Base-by-base conservation (phyloP, 225 moss, liverwort and hornwort genomes). In the Sphagnum contortum region DNA sequence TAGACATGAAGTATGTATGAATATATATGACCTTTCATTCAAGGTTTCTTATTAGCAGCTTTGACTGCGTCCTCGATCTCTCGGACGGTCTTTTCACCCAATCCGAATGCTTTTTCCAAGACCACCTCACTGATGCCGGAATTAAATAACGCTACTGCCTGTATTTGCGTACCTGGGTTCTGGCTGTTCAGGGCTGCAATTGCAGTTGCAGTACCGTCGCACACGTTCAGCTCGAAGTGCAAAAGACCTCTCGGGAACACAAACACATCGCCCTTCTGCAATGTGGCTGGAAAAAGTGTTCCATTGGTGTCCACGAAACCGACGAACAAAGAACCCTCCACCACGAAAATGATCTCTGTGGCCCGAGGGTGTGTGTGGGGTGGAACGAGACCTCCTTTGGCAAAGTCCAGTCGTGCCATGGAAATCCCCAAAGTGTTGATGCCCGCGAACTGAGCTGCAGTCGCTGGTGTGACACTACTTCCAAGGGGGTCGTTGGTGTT, bases 141-240 rank as follows among this genome's bases (percentile, higher is more conserved):
- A 9, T 8, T 64, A 14, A 65, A 65, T 59, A 65, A 51, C 2
- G 45, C 2, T 3, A n/a, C 9, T 3, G 64, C n/a, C 3, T 50
- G 8, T 49, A 47, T 1, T 8, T 64, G 70, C 4, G 12, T 5
- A 4, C 64, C 57, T 3, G 64, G 57, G 6, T 65, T 65, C 64
- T 71, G 48, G 13, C 71, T 71, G 45, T 71, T 59, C 49, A 65
- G 65, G 8, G 44, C 9, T 8, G 71, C 64, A 0, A 47, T 44
- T 3, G 48, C 64, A 46, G 57, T 8, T 2, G 58, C 64, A 0
- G 9, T 44, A 2, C 49, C 64, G 12, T 49, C 9, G 8, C 64
- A 45, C 12, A 71, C 12, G 14, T 57, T 58, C 10, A 51, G 5
- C 2, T 45, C 64, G 57, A 64, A 51, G 64, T 64, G 64, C 13